Base-by-base conservation (phyloP, 1,139 yeast species). In the Pichia sp. region DNA sequence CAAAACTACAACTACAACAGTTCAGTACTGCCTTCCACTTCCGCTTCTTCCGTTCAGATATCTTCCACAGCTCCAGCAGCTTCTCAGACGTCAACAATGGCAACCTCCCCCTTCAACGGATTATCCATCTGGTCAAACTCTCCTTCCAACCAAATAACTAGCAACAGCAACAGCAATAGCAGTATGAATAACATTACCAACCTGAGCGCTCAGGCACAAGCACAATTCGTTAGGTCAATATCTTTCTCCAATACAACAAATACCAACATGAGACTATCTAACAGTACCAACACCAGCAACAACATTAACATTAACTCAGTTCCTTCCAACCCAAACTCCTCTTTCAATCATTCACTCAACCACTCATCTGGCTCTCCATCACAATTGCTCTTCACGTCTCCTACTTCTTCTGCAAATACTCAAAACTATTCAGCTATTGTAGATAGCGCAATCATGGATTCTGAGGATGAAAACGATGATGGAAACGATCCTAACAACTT, bases 361-460 rank as follows among this genome's bases (percentile, higher is more conserved):
- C 42, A 19, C 16, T 31, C 51, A 8, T 29, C 36, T n/a, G 46
- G 38, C 13, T 38, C 55, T 1, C 45, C 55, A 1, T 52, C 52
- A 11, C 52, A 52, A 45, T 19, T 45, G 16, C 8, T 45, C 4
- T 52, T 45, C 36, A 4, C 53, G n/a, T 43, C 49, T 2, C 52
- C 52, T 13, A 47, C 15, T 13, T 38, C 45, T 10, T 36, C 51
- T 16, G 30, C 49, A 30, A 31, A 43, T 7, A 15, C 46, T 16
- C 40, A 19, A 43, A 49, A 6, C 13, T 45, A 38, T 51, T 43
- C 51, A 5, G 23, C 45, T 3, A 11, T 30, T 26, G 46, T 45
- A 15, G 62, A 59, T 23, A 59, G 49, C 42, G 62, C 64, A n/a
- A 56, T 60, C 26, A 53, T 45, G n/a, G 63, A 58, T 48, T 56